Conservation (phyloP, 164 flowering plant genomes). For the Dillenia suffruticosa region DNA sequence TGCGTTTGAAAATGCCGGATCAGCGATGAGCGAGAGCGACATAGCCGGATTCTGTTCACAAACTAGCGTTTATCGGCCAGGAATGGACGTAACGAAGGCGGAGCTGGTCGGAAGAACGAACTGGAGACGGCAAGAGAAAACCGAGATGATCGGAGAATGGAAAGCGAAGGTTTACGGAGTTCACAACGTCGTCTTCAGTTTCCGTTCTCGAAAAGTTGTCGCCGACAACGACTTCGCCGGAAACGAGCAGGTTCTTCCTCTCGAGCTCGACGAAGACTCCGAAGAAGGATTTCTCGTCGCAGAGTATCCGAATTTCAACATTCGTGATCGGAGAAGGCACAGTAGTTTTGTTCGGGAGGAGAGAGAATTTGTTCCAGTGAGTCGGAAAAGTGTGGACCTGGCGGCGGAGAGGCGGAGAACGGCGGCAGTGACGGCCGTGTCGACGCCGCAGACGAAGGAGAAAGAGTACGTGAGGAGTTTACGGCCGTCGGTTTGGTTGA, state of each 20-base stretch:
- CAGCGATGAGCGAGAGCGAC: constrained; percentile 57
- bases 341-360: constrained; percentile 79
- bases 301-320: constrained; percentile 54
- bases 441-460: constrained; percentile 57
- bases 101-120: constrained; percentile 66
- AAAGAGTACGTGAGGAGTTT: constrained; percentile 71
- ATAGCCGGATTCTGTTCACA: constrained; percentile 58
- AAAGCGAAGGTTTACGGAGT: constrained; percentile 81
- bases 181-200: constrained; percentile 78
- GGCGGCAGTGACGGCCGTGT: constrained; percentile 10
- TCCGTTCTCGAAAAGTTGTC: constrained; percentile 64
- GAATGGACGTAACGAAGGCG: constrained; percentile 90
- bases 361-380: constrained; percentile 40
- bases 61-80: constrained; percentile 82
- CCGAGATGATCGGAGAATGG: constrained; percentile 81
- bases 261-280: constrained; percentile 63
- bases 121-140: constrained; percentile 87
- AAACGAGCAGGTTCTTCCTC: constrained; percentile 49
- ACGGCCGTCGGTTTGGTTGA: constrained; percentile 86
- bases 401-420: constrained; percentile 16
- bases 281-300: constrained; percentile 89
- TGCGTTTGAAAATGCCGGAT: constrained; percentile 87
- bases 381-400: constrained; percentile 22
- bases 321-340: constrained; percentile 39
- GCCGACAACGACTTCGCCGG: constrained; percentile 26